A percentile compares a stretch with the other conserved stretches of the same genome.
These are phyloP conservation scores for Dactylellina haptotyla DNA, from an alignment of 2,329 filamentous ascomycete genomes.

Conservation along the genomic window DNA sequence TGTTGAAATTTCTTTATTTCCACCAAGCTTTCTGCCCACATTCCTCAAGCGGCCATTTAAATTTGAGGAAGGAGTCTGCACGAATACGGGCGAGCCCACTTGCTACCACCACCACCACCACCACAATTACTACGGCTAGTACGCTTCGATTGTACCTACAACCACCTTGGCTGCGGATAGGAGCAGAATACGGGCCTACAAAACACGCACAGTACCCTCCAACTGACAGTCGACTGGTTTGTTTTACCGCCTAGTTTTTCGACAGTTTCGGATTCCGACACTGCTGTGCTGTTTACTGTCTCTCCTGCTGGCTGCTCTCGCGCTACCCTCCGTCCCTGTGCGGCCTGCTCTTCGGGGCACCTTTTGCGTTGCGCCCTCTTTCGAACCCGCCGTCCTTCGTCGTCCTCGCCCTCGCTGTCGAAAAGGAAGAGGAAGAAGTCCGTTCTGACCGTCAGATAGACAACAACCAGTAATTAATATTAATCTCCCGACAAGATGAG, in stretches of 20 bases:
- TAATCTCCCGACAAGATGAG: conserved; percentile 31
- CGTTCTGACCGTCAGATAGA: background rate
- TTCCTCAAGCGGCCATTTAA: conserved; percentile 52
- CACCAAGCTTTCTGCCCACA: conserved; percentile 52
- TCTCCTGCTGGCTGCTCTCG: no score
- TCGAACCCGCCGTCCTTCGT: no score
- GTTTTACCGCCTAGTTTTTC: no score
- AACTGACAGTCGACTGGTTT: no score
- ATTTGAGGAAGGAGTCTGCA: conserved; percentile 19
- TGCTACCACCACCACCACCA: background rate
- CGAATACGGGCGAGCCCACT: background rate
- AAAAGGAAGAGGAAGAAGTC: background rate
- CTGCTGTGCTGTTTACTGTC: no score
- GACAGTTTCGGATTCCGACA: no score
- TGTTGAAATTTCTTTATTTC: conserved; percentile 28
- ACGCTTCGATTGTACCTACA: no score
- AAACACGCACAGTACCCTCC: no score
- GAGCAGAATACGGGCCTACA: no score
- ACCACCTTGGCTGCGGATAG: no score
- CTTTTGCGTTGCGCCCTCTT: no score
- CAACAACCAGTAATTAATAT: background rate
- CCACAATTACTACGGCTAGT: background rate
- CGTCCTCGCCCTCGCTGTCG: background rate
- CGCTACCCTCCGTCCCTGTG: background rate
- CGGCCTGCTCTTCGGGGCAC: background rate